Base-by-base conservation (phyloP, 495 filamentous ascomycete species). In the Schizothecium vesticola region DNA sequence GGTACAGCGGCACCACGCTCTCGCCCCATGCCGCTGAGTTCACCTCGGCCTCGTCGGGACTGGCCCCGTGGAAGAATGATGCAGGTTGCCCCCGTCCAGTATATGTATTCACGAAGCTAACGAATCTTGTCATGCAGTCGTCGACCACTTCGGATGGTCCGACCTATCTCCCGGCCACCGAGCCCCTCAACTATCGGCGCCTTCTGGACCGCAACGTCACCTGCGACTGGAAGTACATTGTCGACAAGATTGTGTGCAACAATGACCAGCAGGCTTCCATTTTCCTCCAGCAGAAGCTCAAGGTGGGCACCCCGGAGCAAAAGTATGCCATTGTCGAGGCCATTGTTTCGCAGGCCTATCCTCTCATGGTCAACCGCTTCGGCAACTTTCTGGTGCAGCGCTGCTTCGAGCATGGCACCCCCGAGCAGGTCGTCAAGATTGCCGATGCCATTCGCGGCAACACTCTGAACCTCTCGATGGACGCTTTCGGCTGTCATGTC, bases 251-350 rank as follows among this genome's bases (percentile, higher is more conserved):
- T 75, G 93, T 98, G 63, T 96, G 93, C 88, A 97, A 92, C 80
- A 98, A 98, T 76, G 95, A 99, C 73, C 95, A 99, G 76, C 95
- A 99, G 79, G 96, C 95, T 19, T 98, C 96, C 1, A 98, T 99
- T 70, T 98, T 99, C 79, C 81, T 99, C 26, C 95, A 99, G 77
- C 96, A 99, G 79, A 99, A 99, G 82, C 91, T 99, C 67, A 99
- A 99, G 81, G 91, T 97, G 66, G 93, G 92, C 64, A 97, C 95
- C 12, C 84, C 89, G 0, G 94, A 98, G 75, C 96, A 98, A 79
- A 98, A 97, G 76, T 96, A 91, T 73, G 93, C 97, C 64, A 97
- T 99, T 64, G 92, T 99, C 59, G 92, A 98, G 73, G 92, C 94
- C 22, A 99, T 99, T 78, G 92, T 97, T 68, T 91, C 90, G 64